Base-by-base conservation (phyloP, 1,139 yeast species). In the Candida sanyaensis region DNA sequence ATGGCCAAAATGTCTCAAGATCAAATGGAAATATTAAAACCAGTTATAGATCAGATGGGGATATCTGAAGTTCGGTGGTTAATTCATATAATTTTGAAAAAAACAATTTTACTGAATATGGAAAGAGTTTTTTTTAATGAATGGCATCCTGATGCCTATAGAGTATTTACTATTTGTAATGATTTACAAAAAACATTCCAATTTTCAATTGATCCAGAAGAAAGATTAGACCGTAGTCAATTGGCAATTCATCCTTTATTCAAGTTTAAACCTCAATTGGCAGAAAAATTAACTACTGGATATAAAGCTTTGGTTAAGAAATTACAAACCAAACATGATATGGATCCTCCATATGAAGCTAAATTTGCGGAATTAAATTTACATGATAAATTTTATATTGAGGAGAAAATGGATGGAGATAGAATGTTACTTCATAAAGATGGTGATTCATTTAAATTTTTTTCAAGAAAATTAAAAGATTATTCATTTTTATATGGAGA, bases 381-480 rank as follows among this genome's bases (percentile, higher is more conserved):
- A 8, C 40, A 59, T 13, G 57, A 61, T 42, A 79, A 78, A 32
- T 90, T 90, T 59, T 80, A 76, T 48, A 82, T 93, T 26, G 98
- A 93, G 59, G 97, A 93, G 62, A 93, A 93, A 62, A 78, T 91
- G 71, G 98, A 93, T 65, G 99, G 99, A 2, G 98, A 92, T 62
- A 68, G 99, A 54, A 83, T 89, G 62, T 84, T 88, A 45, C 55
- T 91, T 34, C 98, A 93, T 62, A 65, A 65, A 27, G 55, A 62
- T 12, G 78, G 81, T 1, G 56, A 64, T 5, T 61, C 65, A 4
- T 80, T 86, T 58, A 77, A 77, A 51, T 91, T 81, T 66, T 86
- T 69, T 58, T 82, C 91, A 42, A 72, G 97, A 55, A 73, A 83
- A 43, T 86, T 88, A 7, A 81, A 83, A 44, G 93, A 91, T 54